Base-by-base conservation (phyloP, 371 early-diverging fungal species). In the Lichtheimia ornata region DNA sequence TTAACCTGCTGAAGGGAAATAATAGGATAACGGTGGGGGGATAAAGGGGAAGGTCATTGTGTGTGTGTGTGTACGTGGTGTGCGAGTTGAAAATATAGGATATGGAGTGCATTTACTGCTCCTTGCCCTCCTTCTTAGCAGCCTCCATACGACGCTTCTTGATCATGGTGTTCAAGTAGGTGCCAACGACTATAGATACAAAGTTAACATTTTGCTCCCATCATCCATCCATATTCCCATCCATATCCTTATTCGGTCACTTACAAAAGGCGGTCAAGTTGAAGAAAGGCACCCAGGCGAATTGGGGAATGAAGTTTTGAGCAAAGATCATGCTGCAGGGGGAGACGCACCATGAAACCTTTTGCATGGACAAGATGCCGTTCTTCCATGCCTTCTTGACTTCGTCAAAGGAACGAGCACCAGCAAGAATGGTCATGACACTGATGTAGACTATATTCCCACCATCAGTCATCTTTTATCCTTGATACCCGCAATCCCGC, bases 211-310 rank as follows among this genome's bases (percentile, higher is more conserved):
- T 47, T 47, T 51, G 28, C n/a, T 47, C 47, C 18, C 50, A 18
- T 42, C 18, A 28, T 18, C 27, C 13, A 27, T 4, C 27, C 13
- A 27, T 4, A 15, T 14, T 17, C 35, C 22, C 12, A 15, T n/a
- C n/a, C 45, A 28, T 25, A 54, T 6, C n/a, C n/a, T 14, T 5
- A 22, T 24, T 22, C 11, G 18, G 28, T 20, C 13, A 56, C 69
- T 72, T 81, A 81, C 82, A 57, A 69, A 93, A 95, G 20, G 88
- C 89, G 35, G 93, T 78, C 15, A 89, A 44, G 75, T 94, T 92
- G 82, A 94, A 95, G 84, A 92, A 95, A 18, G 95, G 94, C n/a
- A 92, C 88, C 94, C 94, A 95, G 49, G 89, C 77, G 54, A 83
- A 80, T 28, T 86, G 90, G 12, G 86, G 84, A 58, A 93, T 67